A percentile compares a stretch with the other conserved stretches of the same genome.
These are phyloP conservation scores for Quercus agrifolia DNA, from an alignment of 306 rosid genomes.

Conservation along the genomic window DNA sequence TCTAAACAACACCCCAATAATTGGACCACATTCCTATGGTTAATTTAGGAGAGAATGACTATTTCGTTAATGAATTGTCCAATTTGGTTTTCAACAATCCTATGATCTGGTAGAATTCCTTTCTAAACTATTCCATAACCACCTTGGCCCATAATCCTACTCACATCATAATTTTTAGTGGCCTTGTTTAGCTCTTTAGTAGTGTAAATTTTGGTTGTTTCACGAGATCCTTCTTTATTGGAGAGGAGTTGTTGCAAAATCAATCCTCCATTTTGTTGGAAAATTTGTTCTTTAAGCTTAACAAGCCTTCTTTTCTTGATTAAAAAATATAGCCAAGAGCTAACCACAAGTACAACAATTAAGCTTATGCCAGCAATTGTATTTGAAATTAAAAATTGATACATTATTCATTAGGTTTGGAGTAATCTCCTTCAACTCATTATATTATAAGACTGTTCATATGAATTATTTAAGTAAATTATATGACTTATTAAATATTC, in stretches of 20 bases:
- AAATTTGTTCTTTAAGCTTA: background rate
- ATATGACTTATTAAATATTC: too few relatives aligned
- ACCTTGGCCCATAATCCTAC: constrained; percentile 3
- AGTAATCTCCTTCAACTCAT: too few relatives aligned
- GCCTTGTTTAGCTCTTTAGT: constrained; percentile 4
- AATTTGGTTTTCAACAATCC: constrained; percentile 1
- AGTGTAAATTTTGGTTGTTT: background rate
- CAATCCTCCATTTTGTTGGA: background rate
- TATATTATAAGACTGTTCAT: too few relatives aligned
- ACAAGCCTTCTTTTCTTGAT: background rate
- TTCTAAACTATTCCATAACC: constrained; percentile 8
- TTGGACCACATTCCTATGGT: constrained; percentile 10
- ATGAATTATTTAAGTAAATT: too few relatives aligned
- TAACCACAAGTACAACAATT: background rate
- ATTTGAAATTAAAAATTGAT: background rate
- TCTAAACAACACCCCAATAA: constrained; percentile 18
- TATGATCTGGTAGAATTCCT: background rate
- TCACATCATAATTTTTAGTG: constrained; percentile 1
- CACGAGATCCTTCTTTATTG: background rate
- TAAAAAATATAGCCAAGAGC: background rate
- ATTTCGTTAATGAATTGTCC: constrained; percentile 13
- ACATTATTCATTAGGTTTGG: too few relatives aligned
- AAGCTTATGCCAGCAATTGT: background rate
- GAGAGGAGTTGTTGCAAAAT: background rate
- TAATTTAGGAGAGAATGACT: background rate